Base-by-base conservation (phyloP, 148 eudicot genomes). In the Pouteria glomerata region DNA sequence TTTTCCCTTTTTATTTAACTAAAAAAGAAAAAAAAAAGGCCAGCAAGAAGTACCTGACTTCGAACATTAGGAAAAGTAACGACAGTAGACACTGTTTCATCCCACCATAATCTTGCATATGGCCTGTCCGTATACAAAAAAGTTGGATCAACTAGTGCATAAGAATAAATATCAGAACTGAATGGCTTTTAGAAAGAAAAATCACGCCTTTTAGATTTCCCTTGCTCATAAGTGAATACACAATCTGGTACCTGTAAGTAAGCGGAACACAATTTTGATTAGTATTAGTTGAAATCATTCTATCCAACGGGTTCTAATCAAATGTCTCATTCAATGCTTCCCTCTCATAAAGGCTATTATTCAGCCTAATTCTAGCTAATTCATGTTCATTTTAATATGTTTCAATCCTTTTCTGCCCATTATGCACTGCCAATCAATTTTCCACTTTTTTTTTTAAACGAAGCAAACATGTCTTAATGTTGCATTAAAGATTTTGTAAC, bases 81-180 rank as follows among this genome's bases (percentile, higher is more conserved):
- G 29, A 94, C 69, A 18, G 98, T 94, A 44, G 89, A 55, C 69
- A 91, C 78, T 0, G 88, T 91, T 77, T 94, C 98, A 78, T 94
- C 98, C 98, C 98, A 94, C 98, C 98, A 94, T 69, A 94, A 73
- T 69, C 98, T 82, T 37, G 83, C 98, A 79, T 83, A 91, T 67
- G 97, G 97, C 78, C 91, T 91, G 80, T 76, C 45, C 14, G 72
- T 44, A 70, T 48, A 23, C 42, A 47, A 45, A 29, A 74, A 41
- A 53, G 51, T 73, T 70, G 15, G 45, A 34, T 27, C 56, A 34
- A 21, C 47, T 53, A 26, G 21, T 11, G 33, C 39, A 37, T 23
- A 48, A 66, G 14, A 30, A 31, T 27, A 55, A 6, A 42, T 59
- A 41, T 31, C n/a, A n/a, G n/a, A 39, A 4, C 39, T 34, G 41